Evolutionary conservation across 495 filamentous ascomycete genomes (phyloP).

Genomic region (Cenococcum geophilum): DNA sequence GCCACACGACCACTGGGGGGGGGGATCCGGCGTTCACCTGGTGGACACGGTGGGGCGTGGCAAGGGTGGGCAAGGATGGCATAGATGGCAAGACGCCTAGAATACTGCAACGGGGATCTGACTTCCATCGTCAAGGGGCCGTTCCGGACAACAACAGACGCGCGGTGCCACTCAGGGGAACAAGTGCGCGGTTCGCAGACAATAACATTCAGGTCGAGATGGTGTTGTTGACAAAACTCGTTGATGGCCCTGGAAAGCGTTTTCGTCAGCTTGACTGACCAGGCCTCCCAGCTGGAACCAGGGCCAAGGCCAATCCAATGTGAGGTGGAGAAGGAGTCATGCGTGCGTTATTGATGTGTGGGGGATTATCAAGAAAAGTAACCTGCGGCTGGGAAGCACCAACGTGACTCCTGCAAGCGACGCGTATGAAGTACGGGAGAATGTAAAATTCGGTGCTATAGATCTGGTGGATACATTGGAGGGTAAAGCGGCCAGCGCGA

Average conservation of each 20-base stretch:
- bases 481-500: not conserved
- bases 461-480: not conserved
- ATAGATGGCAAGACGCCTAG: not conserved
- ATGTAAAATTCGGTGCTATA: not conserved
- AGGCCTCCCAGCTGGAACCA: constrained; percentile 1
- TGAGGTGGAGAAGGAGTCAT: not conserved
- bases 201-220: not conserved
- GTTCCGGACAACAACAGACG: too few species aligned
- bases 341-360: not conserved
- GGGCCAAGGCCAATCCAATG: constrained; percentile 1
- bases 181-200: not conserved
- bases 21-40: not conserved
- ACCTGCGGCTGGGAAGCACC: not conserved
- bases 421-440: too few species aligned
- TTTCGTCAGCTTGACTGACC: not conserved
- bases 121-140: not conserved
- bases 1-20: not conserved
- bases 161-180: not conserved
- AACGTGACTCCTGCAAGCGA: too few species aligned
- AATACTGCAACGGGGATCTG: not conserved
- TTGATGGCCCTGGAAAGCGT: not conserved
- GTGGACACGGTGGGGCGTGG: too few species aligned
- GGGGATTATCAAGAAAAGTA: constrained; percentile 3
- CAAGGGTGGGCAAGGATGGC: not conserved
- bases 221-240: not conserved